A percentile compares a stretch with the other conserved stretches of the same genome.
These are phyloP conservation scores for Colletotrichum salicis DNA, from an alignment of 2,329 filamentous ascomycete genomes.

Conservation along the genomic window DNA sequence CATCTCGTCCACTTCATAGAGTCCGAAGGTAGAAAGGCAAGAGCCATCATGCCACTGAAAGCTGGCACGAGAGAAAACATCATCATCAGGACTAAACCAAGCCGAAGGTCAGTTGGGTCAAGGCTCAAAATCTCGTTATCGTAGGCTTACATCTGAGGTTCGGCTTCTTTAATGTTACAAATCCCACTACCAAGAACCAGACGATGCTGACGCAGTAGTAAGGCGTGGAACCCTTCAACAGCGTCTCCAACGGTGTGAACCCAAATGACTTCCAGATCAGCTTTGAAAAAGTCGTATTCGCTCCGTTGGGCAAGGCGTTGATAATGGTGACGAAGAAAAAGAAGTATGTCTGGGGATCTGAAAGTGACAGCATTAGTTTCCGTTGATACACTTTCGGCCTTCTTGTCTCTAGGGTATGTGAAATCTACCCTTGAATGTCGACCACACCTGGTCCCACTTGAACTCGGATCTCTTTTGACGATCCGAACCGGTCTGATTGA, in stretches of 20 bases:
- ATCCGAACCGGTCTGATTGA: constrained; percentile 43
- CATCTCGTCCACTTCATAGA: constrained; percentile 44
- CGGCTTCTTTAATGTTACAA: constrained; percentile 41
- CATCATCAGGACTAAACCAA: constrained; percentile 40
- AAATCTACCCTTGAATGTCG: constrained; percentile 38
- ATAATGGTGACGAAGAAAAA: constrained; percentile 48
- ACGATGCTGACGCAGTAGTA: constrained; percentile 42
- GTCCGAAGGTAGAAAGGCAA: constrained; percentile 42
- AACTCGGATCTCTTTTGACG: constrained; percentile 41
- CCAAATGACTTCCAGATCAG: constrained; percentile 47
- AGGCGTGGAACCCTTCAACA: constrained; percentile 45
- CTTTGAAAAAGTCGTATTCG: constrained; percentile 46
- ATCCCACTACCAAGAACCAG: constrained; percentile 43
- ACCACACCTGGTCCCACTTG: constrained; percentile 43
- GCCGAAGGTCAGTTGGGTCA: neutral
- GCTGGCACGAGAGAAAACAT: constrained; percentile 44
- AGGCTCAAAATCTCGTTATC: neutral
- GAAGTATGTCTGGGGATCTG: constrained; percentile 47
- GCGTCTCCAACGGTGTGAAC: constrained; percentile 45
- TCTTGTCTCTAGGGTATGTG: too few relatives aligned
- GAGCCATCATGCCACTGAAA: constrained; percentile 45
- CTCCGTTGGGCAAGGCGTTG: constrained; percentile 46
- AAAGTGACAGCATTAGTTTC: constrained; percentile 20
- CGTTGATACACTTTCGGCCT: too few relatives aligned
- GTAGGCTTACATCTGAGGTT: constrained; percentile 42